These are phyloP conservation scores for Trapa incisa DNA, from an alignment of 345 rosid genomes.

Conservation along the genomic window DNA sequence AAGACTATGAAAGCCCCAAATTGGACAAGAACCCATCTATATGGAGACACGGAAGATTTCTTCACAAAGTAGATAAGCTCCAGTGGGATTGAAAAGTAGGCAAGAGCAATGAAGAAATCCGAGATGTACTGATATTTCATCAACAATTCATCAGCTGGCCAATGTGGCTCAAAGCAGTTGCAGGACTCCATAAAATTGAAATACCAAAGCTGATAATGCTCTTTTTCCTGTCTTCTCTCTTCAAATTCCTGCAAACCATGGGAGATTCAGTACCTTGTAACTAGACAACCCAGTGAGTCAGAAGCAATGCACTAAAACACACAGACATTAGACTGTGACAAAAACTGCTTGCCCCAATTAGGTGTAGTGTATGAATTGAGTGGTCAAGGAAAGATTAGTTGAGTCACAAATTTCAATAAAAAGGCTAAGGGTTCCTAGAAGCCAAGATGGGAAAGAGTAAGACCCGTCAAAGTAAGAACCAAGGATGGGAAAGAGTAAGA, in stretches of 20 bases:
- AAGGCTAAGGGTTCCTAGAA: no score
- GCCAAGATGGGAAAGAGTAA: no score
- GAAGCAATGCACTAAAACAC: neutral
- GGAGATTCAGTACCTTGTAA: neutral
- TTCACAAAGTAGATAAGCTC: conserved; percentile 95
- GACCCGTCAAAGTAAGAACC: no score
- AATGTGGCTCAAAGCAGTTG: conserved; percentile 89
- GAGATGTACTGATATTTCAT: conserved; percentile 98
- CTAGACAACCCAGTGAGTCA: neutral
- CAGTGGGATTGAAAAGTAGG: conserved; percentile 91
- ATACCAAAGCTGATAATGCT: neutral
- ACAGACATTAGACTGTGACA: neutral
- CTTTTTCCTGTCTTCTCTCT: neutral
- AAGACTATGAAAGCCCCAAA: conserved; percentile 97
- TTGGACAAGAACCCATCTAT: conserved; percentile 98
- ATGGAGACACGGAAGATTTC: conserved; percentile 86
- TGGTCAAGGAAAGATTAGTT: neutral
- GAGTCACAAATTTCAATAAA: neutral
- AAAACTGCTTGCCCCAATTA: neutral
- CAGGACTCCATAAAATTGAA: conserved; percentile 53
- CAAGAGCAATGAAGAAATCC: conserved; percentile 94
- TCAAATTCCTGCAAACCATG: conserved; percentile 1
- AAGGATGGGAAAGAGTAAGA: no score
- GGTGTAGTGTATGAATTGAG: neutral
- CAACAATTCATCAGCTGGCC: conserved; percentile 82